Evolutionary conservation across 495 filamentous ascomycete genomes (phyloP).

Genomic region (Aspergillus panamensis): DNA sequence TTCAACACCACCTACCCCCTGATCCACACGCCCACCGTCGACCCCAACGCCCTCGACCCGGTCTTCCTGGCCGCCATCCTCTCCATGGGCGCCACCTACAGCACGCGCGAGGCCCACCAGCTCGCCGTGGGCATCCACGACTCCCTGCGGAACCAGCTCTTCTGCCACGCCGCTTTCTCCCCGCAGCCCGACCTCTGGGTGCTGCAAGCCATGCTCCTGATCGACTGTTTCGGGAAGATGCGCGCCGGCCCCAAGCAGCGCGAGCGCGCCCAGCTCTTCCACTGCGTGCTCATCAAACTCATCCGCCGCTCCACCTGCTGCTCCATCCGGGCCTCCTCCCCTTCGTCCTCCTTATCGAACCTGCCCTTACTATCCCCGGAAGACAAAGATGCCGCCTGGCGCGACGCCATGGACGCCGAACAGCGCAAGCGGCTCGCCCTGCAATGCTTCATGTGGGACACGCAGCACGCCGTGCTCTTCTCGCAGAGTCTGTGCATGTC

Average conservation of each 20-base stretch:
- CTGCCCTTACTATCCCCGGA: not conserved
- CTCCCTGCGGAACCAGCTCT: constrained; percentile 41
- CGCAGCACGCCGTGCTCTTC: constrained; percentile 54
- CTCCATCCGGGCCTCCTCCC: constrained; percentile 32
- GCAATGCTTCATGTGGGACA: constrained; percentile 59
- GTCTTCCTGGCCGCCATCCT: constrained; percentile 49
- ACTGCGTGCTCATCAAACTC: constrained; percentile 56
- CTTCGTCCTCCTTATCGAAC: too few relatives aligned
- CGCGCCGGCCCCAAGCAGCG: constrained; percentile 53
- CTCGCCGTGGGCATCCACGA: constrained; percentile 52
- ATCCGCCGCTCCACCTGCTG: constrained; percentile 54
- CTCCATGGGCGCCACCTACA: constrained; percentile 54
- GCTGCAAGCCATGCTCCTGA: constrained; percentile 54
- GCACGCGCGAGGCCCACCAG: constrained; percentile 51
- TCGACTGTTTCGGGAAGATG: constrained; percentile 57
- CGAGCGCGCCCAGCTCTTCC: constrained; percentile 53
- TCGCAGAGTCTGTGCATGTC: constrained; percentile 58
- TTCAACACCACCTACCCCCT: constrained; percentile 55
- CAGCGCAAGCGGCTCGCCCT: constrained; percentile 53
- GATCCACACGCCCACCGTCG: constrained; percentile 51
- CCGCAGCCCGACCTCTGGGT: constrained; percentile 51
- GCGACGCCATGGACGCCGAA: constrained; percentile 47
- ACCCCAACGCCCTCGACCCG: constrained; percentile 42
- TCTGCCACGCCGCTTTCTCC: constrained; percentile 43
- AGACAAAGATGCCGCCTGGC: constrained; percentile 32